A percentile compares a stretch with the other conserved stretches of the same genome.
phyloP scores from a whole-genome alignment of 345 rosid genomes.

The Dipteronia dyeriana region DNA sequence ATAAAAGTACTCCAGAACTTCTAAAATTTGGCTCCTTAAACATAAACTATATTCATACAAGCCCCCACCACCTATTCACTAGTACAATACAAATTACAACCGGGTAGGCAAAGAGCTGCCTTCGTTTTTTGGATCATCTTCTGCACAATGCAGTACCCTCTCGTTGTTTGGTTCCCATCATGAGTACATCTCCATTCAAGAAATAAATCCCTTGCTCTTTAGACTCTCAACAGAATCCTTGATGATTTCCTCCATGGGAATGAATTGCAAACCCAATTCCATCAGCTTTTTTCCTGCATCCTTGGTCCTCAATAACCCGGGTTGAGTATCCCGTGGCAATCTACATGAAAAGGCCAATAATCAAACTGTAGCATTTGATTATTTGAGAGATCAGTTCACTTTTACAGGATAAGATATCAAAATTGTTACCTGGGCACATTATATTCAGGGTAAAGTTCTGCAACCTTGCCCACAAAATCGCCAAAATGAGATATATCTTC shows the following conservation, averaged over 20 bases:
- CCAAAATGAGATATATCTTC: conserved; percentile 92
- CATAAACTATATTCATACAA: neutral
- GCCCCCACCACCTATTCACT: neutral
- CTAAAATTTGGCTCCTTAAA: neutral
- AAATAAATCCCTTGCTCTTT: conserved; percentile 69
- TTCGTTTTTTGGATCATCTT: neutral
- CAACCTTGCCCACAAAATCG: conserved; percentile 84
- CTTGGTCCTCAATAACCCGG: conserved; percentile 69
- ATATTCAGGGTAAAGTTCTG: conserved; percentile 90
- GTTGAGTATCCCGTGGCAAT: conserved; percentile 80
- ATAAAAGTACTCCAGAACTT: no score
- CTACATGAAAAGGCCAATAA: conserved; percentile 23
- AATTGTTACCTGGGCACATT: conserved; percentile 61
- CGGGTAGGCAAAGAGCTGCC: neutral
- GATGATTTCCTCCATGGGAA: conserved; percentile 81
- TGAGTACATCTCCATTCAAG: conserved; percentile 23
- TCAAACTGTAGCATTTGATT: neutral
- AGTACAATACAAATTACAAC: neutral
- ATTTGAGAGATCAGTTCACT: neutral
- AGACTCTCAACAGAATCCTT: conserved; percentile 77
- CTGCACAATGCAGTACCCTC: neutral
- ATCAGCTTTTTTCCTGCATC: conserved; percentile 69
- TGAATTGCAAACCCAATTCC: conserved; percentile 74
- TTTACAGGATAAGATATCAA: neutral
- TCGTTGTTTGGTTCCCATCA: no score